Evolutionary conservation across 2,329 filamentous ascomycete genomes (phyloP), one percentile per base, ranked within the genome.

Genomic region (Didymella glomerata): DNA sequence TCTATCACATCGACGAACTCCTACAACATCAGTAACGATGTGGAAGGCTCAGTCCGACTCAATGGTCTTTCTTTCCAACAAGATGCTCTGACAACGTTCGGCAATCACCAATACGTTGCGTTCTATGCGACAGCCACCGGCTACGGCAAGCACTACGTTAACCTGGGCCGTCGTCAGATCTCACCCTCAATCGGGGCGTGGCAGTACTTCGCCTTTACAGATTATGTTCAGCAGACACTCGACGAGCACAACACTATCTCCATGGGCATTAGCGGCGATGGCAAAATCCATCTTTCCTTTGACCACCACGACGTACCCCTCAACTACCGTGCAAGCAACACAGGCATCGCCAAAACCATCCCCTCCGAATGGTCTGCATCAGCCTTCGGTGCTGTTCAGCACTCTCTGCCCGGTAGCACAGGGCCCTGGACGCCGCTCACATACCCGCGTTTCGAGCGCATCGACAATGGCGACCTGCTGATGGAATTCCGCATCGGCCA

Each of bases 191-290:
- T 71, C 0, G 63, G 66, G 11, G 66, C 68, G 4, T 84, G 83
- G 82, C 75, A 84, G 63, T 79, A 77, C 10, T 66, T 83, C 32
- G 76, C 79, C 1, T 81, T 84, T 27, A 76, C 77, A 1, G 83
- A 84, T 67, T 84, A 84, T 47, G 72, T 79, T 16, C 82, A 85
- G 65, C 81, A 76, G 13, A 79, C 77, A 1, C 78, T 84, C 42
- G 83, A 84, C 57, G 82, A 82, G 3, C 83, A 84, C 66, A 84
- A 85, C 59, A 84, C 82, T 3, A 80, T 84, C 45, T 82, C 82
- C 67, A 76, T 84, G 62, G 83, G 82, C 2, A 80, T 84, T 42
- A 83, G 78, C 44, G 81, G 79, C 1, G 82, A 84, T 59, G 82
- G 82, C 44, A 83, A 80, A n/a, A 83, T 85, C 24, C 83, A 84